phyloP scores from a whole-genome alignment of 208 protist genomes.

The Vickermania ingenoplastis region DNA sequence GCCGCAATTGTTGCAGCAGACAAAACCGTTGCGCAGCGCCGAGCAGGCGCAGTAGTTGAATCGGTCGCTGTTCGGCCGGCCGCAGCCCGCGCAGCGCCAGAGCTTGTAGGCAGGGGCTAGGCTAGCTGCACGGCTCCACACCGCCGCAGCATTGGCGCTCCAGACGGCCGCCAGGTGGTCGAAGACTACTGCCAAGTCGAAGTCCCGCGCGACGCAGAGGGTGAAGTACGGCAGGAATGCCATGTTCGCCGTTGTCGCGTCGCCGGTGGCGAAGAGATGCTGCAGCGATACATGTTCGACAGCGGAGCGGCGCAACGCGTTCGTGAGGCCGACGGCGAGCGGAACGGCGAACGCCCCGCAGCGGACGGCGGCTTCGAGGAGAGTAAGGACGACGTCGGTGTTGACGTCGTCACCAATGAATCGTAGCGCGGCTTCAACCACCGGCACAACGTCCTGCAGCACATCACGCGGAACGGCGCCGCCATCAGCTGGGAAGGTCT shows the following conservation, averaged over 20 bases:
- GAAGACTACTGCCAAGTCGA: slow-evolving; percentile 21
- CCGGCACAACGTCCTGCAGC: slow-evolving; percentile 43
- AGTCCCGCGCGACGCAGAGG: slow-evolving; percentile 62
- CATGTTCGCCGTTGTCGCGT: slow-evolving; percentile 40
- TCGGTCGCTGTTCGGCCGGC: slow-evolving; percentile 76
- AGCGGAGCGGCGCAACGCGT: slow-evolving; percentile 15
- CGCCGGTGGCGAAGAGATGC: slow-evolving; percentile 46
- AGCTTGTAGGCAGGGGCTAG: slow-evolving; percentile 47
- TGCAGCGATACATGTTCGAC: slow-evolving; percentile 17
- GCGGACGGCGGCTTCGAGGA: slow-evolving; percentile 52
- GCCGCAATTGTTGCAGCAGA: slow-evolving; percentile 47
- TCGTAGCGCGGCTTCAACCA: slow-evolving; percentile 27
- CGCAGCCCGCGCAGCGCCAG: slow-evolving; percentile 72
- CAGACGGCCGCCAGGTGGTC: slow-evolving; percentile 63
- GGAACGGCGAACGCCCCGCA: slow-evolving; percentile 22
- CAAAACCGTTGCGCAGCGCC: slow-evolving; percentile 58
- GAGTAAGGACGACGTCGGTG: slow-evolving; percentile 56
- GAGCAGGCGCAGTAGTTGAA: slow-evolving; percentile 88
- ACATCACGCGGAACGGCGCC: slow-evolving; percentile 11
- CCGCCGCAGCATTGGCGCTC: slow-evolving; percentile 34
- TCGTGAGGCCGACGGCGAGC: slow-evolving; percentile 27
- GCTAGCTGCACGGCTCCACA: slow-evolving; percentile 25
- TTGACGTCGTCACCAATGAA: slow-evolving; percentile 83
- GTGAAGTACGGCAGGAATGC: slow-evolving; percentile 70
- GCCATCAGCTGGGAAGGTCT: background rate